Evolutionary conservation across 164 flowering plant species (phyloP), one percentile per base, ranked within the genome.

Genomic region (Annona squamosa): DNA sequence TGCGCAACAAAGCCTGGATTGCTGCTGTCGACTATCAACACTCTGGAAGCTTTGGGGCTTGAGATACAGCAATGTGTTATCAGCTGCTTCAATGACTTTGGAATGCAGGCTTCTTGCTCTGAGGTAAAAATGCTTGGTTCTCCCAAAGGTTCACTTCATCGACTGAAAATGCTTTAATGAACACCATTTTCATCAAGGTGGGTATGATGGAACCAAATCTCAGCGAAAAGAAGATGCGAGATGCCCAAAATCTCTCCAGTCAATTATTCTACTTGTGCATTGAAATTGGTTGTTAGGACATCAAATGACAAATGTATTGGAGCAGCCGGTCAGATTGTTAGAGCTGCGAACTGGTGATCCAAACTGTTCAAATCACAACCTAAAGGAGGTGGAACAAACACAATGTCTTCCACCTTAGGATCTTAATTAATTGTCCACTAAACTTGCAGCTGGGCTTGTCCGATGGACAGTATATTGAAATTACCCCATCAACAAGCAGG

Each of bases 21-120:
- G 79, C 59, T 92, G 76, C 77, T 87, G 2, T 89, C 98, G 5
- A 94, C 93, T 1, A 81, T 94, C 10, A 78, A 67, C 46, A 85
- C 93, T 1, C 72, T 94, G n/a, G 98, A 94, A 77, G 90, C 89
- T 72, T 72, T 88, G 67, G 98, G 97, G 76, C 88, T 94, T 65
- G 92, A 91, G 81, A 91, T 94, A 82, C 87, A 94, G 78, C 93
- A 92, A 48, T 94, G 98, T 82, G 97, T 94, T 41, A 86, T 94
- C 62, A 92, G 97, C 81, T 94, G 97, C 52, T 92, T 94, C 81
- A 87, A 86, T 82, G 98, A 94, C 45, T 94, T 94, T 79, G 83
- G 89, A 74, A 69, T 91, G 83, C 94, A 92, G 77, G 97, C 97
- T 74, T 86, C 93, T 26, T 94, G 98, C 85, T 87, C 92, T 5